Evolutionary conservation across 306 rosid genomes (phyloP).

Genomic region (Canavalia gladiata): DNA sequence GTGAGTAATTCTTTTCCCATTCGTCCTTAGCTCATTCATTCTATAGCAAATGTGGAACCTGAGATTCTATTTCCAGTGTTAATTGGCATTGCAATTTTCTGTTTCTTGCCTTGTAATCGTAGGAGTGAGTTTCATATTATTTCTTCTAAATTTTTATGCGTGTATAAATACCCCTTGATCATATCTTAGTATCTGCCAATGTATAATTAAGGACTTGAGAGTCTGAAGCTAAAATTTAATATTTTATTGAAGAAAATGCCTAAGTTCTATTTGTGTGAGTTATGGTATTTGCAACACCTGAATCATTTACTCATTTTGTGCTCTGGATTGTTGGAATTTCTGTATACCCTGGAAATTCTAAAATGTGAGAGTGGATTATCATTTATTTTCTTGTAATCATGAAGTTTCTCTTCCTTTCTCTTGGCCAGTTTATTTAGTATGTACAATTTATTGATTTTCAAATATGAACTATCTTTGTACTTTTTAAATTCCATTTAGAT

Average conservation of each 20-base stretch:
- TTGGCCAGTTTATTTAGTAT: slow-evolving; percentile 7
- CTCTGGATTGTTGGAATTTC: slow-evolving; percentile 19
- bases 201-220: slow-evolving; percentile 1
- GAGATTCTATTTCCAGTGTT: background rate
- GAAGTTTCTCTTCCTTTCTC: slow-evolving; percentile 15
- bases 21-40: slow-evolving; percentile 27
- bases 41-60: slow-evolving; percentile 9
- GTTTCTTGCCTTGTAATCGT: slow-evolving; percentile 14
- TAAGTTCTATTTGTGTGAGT: background rate
- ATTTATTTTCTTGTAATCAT: slow-evolving; percentile 23
- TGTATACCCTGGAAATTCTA: background rate
- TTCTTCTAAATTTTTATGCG: slow-evolving; percentile 3
- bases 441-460: slow-evolving; percentile 24
- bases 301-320: slow-evolving; percentile 17
- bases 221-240: background rate
- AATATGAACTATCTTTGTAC: background rate
- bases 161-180: slow-evolving; percentile 13
- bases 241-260: background rate
- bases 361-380: background rate
- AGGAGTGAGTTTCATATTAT: slow-evolving; percentile 7
- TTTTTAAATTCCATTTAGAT: background rate
- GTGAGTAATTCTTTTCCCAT: slow-evolving; percentile 53
- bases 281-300: background rate
- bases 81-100: background rate
- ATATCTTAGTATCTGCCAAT: background rate